Conservation (phyloP, 2,329 filamentous ascomycete species). For the Fusarium sp. region DNA sequence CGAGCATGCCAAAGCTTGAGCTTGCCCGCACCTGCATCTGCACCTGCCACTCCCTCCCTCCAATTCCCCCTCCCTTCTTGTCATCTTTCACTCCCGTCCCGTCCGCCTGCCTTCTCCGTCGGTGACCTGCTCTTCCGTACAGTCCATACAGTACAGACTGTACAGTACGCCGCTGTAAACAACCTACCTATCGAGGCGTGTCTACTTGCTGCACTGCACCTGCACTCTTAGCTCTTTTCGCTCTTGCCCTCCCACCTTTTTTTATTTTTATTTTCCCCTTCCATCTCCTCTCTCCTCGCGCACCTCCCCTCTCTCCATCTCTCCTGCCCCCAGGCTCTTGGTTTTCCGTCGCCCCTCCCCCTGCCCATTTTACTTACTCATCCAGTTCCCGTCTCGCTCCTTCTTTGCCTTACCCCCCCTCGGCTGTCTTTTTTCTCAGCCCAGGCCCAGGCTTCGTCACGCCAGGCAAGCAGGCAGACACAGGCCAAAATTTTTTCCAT, state of each 20-base stretch:
- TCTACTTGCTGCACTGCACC: slow-evolving; percentile 18
- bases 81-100: slow-evolving; percentile 8
- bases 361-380: slow-evolving; percentile 22
- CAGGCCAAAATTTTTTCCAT: slow-evolving; percentile 34
- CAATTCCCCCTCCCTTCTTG: slow-evolving; percentile 17
- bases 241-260: slow-evolving; percentile 33
- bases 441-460: slow-evolving; percentile 24
- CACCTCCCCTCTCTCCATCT: slow-evolving; percentile 24
- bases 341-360: slow-evolving; percentile 40
- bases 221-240: slow-evolving; percentile 24
- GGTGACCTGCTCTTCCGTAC: not conserved
- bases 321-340: slow-evolving; percentile 37
- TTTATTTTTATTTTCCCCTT: slow-evolving; percentile 10
- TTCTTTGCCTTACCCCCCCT: slow-evolving; percentile 44
- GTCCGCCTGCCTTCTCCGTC: slow-evolving; percentile 7
- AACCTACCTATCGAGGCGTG: slow-evolving; percentile 8
- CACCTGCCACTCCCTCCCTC: slow-evolving; percentile 32
- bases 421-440: slow-evolving; percentile 1
- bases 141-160: not conserved
- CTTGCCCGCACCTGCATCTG: slow-evolving; percentile 9
- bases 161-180: not conserved
- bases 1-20: not conserved
- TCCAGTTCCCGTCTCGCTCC: slow-evolving; percentile 10
- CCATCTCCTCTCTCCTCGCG: slow-evolving; percentile 15
- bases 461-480: slow-evolving; percentile 35